phyloP scores from a whole-genome alignment of 148 eudicot genomes.

The Fagopyrum tataricum region DNA sequence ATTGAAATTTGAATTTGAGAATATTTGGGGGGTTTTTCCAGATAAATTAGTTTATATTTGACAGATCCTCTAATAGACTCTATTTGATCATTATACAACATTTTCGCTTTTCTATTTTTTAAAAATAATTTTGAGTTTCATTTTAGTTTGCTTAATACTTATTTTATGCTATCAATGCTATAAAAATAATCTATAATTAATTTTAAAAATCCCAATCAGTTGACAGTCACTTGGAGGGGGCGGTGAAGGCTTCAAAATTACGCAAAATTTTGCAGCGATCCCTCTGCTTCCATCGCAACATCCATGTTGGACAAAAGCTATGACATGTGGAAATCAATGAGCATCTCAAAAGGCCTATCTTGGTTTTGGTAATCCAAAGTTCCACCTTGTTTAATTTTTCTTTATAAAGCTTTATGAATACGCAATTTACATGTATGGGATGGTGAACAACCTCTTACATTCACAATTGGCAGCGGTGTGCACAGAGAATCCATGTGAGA shows the following conservation, averaged over 20 bases:
- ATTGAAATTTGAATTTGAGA: no score
- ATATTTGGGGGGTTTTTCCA: no score
- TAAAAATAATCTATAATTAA: no score
- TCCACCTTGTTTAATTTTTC: background rate
- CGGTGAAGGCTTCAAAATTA: background rate
- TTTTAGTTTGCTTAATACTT: no score
- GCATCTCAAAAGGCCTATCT: constrained; percentile 1
- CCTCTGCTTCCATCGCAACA: background rate
- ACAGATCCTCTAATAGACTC: no score
- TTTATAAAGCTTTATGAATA: background rate
- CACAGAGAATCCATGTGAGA: constrained; percentile 2
- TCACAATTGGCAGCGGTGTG: background rate
- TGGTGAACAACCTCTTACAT: background rate
- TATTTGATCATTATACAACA: no score
- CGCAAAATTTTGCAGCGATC: constrained; percentile 6
- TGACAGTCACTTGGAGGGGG: background rate
- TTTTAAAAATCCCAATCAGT: no score
- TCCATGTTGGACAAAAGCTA: background rate
- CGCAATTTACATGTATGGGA: background rate
- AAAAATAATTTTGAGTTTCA: no score
- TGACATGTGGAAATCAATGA: background rate
- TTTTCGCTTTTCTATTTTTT: no score
- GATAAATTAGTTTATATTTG: no score
- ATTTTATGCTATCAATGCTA: no score
- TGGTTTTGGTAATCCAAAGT: background rate